Evolutionary conservation across 1,284 basidiomycete species (phyloP).

Genomic region (Pseudozyma hubeiensis): DNA sequence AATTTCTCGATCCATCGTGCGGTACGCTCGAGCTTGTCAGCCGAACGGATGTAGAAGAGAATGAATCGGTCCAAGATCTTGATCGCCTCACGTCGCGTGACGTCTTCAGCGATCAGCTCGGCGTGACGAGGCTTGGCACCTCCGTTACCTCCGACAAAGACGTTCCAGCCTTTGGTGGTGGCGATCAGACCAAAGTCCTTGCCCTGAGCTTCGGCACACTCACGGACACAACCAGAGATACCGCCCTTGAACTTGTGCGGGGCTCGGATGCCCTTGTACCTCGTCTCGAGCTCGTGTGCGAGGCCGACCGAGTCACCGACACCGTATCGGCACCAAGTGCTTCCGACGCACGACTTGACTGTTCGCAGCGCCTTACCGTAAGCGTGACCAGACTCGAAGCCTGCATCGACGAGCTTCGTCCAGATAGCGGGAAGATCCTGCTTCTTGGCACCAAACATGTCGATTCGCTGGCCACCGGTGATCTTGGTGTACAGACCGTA

Average conservation of each 20-base stretch:
- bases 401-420: slow-evolving; percentile 77
- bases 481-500: slow-evolving; percentile 74
- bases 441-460: slow-evolving; percentile 80
- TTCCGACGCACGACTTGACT: slow-evolving; percentile 75
- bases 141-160: slow-evolving; percentile 81
- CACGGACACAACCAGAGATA: slow-evolving; percentile 75
- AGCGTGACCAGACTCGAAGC: slow-evolving; percentile 81
- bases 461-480: slow-evolving; percentile 75
- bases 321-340: slow-evolving; percentile 80
- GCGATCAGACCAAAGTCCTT: slow-evolving; percentile 84
- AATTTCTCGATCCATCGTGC: slow-evolving; percentile 81
- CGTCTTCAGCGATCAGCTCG: slow-evolving; percentile 71
- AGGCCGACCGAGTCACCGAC: slow-evolving; percentile 81
- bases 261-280: slow-evolving; percentile 78
- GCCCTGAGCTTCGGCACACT: slow-evolving; percentile 75
- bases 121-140: slow-evolving; percentile 77
- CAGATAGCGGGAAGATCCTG: slow-evolving; percentile 82
- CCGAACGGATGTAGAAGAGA: slow-evolving; percentile 78
- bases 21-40: slow-evolving; percentile 74
- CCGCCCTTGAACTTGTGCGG: slow-evolving; percentile 83
- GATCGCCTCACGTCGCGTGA: slow-evolving; percentile 70
- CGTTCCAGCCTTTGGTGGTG: slow-evolving; percentile 75
- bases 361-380: slow-evolving; percentile 77
- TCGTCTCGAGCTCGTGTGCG: slow-evolving; percentile 79
- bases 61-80: slow-evolving; percentile 79